A percentile compares a stretch with the other conserved stretches of the same genome.
Conservation (phyloP, 2,329 filamentous ascomycete genomes). For the Pseudogymnoascus sp. region DNA sequence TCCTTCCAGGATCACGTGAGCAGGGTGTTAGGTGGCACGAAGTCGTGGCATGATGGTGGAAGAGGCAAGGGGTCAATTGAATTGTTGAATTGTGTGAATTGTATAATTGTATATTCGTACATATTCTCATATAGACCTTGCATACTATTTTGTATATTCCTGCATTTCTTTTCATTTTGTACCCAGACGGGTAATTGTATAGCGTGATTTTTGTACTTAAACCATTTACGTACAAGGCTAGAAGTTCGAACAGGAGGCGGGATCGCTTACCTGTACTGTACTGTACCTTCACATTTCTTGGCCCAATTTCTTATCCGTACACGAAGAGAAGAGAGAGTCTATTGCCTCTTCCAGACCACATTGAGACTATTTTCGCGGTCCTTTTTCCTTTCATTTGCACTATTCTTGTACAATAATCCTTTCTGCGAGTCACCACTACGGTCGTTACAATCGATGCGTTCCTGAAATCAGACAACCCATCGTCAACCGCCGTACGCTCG, state of each 20-base stretch:
- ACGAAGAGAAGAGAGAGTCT: not conserved
- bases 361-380: not conserved
- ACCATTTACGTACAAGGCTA: not conserved
- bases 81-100: not conserved
- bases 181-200: not conserved
- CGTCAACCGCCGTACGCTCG: not conserved
- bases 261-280: not conserved
- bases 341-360: not conserved
- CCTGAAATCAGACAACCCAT: not conserved
- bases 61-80: not conserved
- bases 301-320: slow-evolving; percentile 1
- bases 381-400: not conserved
- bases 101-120: not conserved
- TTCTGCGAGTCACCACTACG: not conserved
- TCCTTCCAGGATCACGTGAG: not conserved
- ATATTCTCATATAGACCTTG: not conserved
- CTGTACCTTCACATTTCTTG: slow-evolving; percentile 1
- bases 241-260: not conserved
- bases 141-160: not conserved
- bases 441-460: not conserved
- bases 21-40: not conserved
- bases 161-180: not conserved
- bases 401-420: not conserved
- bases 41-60: not conserved
- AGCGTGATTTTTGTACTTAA: not conserved